Percentiles rank a stretch among this genome's conserved stretches.
Conservation (phyloP, 257 asterid genomes). For the Solanum sitiens region DNA sequence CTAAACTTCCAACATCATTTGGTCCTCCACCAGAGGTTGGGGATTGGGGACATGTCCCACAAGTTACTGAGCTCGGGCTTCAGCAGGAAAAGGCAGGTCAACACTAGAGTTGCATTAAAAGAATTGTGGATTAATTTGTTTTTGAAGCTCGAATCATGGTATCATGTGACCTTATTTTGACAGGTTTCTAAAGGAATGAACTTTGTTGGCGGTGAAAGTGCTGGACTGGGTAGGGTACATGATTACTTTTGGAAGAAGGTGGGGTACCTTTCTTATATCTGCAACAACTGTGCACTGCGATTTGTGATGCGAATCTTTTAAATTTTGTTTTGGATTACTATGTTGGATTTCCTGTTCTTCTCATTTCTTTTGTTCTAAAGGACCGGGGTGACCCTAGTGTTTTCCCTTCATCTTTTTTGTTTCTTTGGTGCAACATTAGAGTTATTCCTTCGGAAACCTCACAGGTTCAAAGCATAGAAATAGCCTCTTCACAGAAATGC, state of each 20-base stretch:
- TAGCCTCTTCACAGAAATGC: neutral
- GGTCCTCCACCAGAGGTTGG: conserved; percentile 61
- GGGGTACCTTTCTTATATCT: neutral
- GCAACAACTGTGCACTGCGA: neutral
- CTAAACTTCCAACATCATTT: conserved; percentile 53
- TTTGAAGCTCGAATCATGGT: neutral
- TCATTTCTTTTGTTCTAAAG: neutral
- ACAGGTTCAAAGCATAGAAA: neutral
- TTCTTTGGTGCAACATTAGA: neutral
- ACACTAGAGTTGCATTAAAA: neutral
- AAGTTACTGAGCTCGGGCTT: conserved; percentile 51
- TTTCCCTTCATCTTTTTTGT: neutral
- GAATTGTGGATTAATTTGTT: neutral
- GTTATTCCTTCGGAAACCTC: neutral
- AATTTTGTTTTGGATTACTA: neutral
- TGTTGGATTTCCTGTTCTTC: neutral
- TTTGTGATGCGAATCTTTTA: neutral
- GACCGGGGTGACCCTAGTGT: neutral
- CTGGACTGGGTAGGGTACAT: conserved; percentile 66
- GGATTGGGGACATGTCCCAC: conserved; percentile 88
- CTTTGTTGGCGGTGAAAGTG: conserved; percentile 88
- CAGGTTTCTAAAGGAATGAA: conserved; percentile 77
- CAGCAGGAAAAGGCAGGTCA: conserved; percentile 45
- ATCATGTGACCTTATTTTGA: neutral
- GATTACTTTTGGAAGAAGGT: conserved; percentile 98